Base-by-base conservation (phyloP, 768 basidiomycete genomes). In the Arthromyces matolae region DNA sequence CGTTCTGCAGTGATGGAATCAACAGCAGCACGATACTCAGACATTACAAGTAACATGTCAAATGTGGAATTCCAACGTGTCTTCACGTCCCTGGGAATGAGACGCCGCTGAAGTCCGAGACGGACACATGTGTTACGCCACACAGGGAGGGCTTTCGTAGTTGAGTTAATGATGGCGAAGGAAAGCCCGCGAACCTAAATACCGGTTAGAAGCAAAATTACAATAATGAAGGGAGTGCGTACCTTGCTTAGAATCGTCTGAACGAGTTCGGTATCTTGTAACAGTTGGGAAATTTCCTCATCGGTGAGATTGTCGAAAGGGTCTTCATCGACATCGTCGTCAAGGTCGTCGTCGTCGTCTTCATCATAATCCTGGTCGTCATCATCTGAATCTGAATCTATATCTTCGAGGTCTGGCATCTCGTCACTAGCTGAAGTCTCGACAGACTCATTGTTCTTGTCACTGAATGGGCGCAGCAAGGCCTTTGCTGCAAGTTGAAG, bases 401-500 rank as follows among this genome's bases (percentile, higher is more conserved):
- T n/a, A n/a, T n/a, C n/a, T n/a, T n/a, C n/a, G n/a, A n/a, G n/a
- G n/a, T n/a, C n/a, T n/a, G n/a, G n/a, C n/a, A n/a, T n/a, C n/a
- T 23, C 8, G 45, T 32, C 2, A 50, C 39, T 12, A 32, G 24
- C 8, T 42, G 14, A 39, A 43, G 5, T 6, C 23, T 32, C 24
- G 45, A 3, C 5, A n/a, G n/a, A n/a, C 23, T 32, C 24, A 35
- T 46, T 25, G 33, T 46, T 18, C 22, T 35, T 46, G 35, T 56
- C 32, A 19, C 73, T 67, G 52, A 73, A 76, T 42, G 58, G 53
- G 0, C 41, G 4, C 0, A 73, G 27, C 0, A 71, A 13, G 0
- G 50, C 54, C 36, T 70, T 68, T 0, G 66, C 70, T 1, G 69
- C 56, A 0, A 76, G 56, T 33, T 70, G 71, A 16, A 72, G 14